Evolutionary conservation across 2,329 filamentous ascomycete genomes (phyloP).

Genomic region (Diaporthe vaccinii): DNA sequence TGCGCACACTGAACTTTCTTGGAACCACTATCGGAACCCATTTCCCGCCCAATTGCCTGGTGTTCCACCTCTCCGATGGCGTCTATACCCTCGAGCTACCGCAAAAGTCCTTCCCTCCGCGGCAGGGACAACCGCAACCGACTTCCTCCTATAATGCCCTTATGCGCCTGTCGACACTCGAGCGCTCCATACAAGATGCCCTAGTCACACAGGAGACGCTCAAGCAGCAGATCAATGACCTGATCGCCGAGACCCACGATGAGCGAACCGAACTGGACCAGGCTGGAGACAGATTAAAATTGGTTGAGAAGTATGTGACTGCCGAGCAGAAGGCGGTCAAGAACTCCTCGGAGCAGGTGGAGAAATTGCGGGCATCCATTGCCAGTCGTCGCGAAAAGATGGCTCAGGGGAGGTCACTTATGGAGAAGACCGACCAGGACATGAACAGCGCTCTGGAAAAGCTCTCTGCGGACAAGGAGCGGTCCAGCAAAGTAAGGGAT

Average conservation of each 20-base stretch:
- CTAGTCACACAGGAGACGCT: slow-evolving; percentile 81
- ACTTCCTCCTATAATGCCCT: slow-evolving; percentile 90
- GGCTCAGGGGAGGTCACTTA: slow-evolving; percentile 69
- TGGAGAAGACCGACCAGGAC: slow-evolving; percentile 70
- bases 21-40: slow-evolving; percentile 78
- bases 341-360: slow-evolving; percentile 71
- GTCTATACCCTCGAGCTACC: slow-evolving; percentile 85
- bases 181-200: slow-evolving; percentile 92
- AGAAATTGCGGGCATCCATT: slow-evolving; percentile 78
- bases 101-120: slow-evolving; percentile 62
- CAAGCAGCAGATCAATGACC: slow-evolving; percentile 80
- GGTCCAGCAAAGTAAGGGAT: slow-evolving; percentile 70
- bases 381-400: slow-evolving; percentile 77
- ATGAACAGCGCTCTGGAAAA: slow-evolving; percentile 73
- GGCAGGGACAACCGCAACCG: slow-evolving; percentile 63
- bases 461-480: slow-evolving; percentile 67
- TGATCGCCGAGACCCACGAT: slow-evolving; percentile 58
- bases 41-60: slow-evolving; percentile 83
- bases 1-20: slow-evolving; percentile 83
- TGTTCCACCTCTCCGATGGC: slow-evolving; percentile 89
- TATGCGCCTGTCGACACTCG: slow-evolving; percentile 89
- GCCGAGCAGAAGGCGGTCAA: slow-evolving; percentile 77
- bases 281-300: slow-evolving; percentile 62
- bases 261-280: slow-evolving; percentile 57
- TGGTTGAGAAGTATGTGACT: slow-evolving; percentile 68